Conservation (phyloP, 306 rosid species). For the Cicer bijugum region DNA sequence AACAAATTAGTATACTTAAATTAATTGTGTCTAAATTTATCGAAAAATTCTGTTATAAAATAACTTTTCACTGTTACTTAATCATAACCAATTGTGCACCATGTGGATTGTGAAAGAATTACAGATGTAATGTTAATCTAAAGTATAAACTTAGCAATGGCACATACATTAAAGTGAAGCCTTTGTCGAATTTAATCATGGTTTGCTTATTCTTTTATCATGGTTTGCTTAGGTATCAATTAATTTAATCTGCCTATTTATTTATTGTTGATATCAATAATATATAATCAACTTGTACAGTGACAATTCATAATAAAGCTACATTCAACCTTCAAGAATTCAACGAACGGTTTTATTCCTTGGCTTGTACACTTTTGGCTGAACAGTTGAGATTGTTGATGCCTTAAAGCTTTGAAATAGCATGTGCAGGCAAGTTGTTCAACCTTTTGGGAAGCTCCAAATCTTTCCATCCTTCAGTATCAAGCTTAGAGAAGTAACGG, state of each 20-base stretch:
- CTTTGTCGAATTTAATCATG: too few relatives aligned
- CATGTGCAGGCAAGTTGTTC: slow-evolving; percentile 66
- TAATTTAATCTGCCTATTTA: not conserved
- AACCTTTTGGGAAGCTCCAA: slow-evolving; percentile 77
- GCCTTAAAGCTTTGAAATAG: slow-evolving; percentile 74
- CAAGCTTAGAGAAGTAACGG: slow-evolving; percentile 61
- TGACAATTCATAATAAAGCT: slow-evolving; percentile 28
- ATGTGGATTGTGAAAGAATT: too few relatives aligned
- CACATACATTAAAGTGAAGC: not conserved
- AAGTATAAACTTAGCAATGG: too few relatives aligned
- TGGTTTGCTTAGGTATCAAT: slow-evolving; percentile 14
- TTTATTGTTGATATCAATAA: not conserved
- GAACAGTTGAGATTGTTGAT: not conserved
- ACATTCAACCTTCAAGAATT: slow-evolving; percentile 27
- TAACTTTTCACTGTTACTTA: too few relatives aligned
- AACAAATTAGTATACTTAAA: too few relatives aligned
- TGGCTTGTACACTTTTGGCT: slow-evolving; percentile 4
- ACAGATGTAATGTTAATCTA: too few relatives aligned
- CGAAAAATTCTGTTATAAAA: too few relatives aligned
- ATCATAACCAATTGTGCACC: too few relatives aligned
- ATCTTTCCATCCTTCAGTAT: slow-evolving; percentile 77
- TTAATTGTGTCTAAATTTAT: too few relatives aligned
- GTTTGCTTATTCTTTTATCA: not conserved
- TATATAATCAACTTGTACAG: not conserved
- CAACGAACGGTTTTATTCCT: slow-evolving; percentile 20